Conservation (phyloP, 2,329 filamentous ascomycete species). For the Pseudogymnoascus sp. region DNA sequence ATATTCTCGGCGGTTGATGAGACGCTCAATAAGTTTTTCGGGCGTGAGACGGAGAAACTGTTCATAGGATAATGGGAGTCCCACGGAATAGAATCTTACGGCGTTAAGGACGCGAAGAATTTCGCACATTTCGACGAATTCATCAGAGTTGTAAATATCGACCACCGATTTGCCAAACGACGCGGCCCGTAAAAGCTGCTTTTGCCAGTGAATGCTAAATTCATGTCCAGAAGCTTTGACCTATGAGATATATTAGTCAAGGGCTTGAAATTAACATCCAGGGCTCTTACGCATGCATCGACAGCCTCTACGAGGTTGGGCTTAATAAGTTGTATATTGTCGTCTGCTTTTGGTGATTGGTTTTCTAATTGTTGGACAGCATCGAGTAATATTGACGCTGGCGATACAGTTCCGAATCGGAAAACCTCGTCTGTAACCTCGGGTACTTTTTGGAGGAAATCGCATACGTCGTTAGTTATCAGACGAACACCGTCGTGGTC, state of each 20-base stretch:
- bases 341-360: conserved; percentile 93
- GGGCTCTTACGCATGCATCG: conserved; percentile 59
- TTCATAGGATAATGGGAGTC: conserved; percentile 83
- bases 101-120: conserved; percentile 87
- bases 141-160: conserved; percentile 94
- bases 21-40: conserved; percentile 74
- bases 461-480: conserved; percentile 88
- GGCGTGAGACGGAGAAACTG: conserved; percentile 88
- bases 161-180: conserved; percentile 97
- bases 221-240: conserved; percentile 87
- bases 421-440: conserved; percentile 84
- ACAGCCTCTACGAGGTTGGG: conserved; percentile 85
- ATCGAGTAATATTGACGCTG: conserved; percentile 87
- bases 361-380: conserved; percentile 85
- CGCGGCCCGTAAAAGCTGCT: conserved; percentile 87
- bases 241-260: conserved; percentile 18
- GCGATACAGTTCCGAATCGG: conserved; percentile 75
- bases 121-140: conserved; percentile 98
- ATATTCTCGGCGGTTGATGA: conserved; percentile 87
- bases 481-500: conserved; percentile 79
- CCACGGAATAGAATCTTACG: conserved; percentile 83
- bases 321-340: conserved; percentile 91
- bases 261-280: background rate
- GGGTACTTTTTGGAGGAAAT: conserved; percentile 92
- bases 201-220: conserved; percentile 86